Base-by-base conservation (phyloP, 805 yeast species). In the Kodamaea laetipori region DNA sequence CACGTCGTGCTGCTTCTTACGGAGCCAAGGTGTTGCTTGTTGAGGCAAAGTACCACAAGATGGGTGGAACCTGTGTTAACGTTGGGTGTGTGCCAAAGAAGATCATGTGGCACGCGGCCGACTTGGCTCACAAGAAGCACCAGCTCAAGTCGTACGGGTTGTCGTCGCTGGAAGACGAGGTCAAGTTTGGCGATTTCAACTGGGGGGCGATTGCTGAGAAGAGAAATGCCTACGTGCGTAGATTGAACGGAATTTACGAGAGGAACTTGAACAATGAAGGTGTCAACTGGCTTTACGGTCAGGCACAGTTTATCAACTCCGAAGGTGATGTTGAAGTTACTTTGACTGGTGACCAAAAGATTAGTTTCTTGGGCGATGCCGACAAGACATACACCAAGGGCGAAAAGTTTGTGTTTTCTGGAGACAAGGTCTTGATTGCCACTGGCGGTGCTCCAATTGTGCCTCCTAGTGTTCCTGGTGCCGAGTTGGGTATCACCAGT, bases 41-140 rank as follows among this genome's bases (percentile, higher is more conserved):
- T 42, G 99, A 94, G 66, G 80, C 87, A 31, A 79, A 81, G 41
- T 83, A 74, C 51, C 53, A 66, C 41, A 66, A 64, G 55, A 77
- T 94, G 67, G 99, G 99, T 46, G 99, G 99, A 21, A 94, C 99
- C 32, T 94, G 99, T 77, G 99, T 94, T 49, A 94, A 94, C 63
- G 98, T 92, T 34, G 99, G 99, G 15, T 94, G 99, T 76, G 99
- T 94, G 38, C 99, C 99, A 37, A 94, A 94, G 75, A 94, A 94
- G 64, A 89, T 94, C 36, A 90, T 94, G 97, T 94, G 99, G 99
- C 84, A 90, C 56, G 97, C 97, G 8, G 82, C 94, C 23, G 97
- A 90, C 56, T 67, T 88, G 63, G 97, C 97, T 13, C 77, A 78
- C 50, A 83, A 81, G 58, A 71, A 86, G 48, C 68, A 74, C 33